phyloP scores from a whole-genome alignment of 352 stramenopile genomes.

The Halophytophthora polymorphica region DNA sequence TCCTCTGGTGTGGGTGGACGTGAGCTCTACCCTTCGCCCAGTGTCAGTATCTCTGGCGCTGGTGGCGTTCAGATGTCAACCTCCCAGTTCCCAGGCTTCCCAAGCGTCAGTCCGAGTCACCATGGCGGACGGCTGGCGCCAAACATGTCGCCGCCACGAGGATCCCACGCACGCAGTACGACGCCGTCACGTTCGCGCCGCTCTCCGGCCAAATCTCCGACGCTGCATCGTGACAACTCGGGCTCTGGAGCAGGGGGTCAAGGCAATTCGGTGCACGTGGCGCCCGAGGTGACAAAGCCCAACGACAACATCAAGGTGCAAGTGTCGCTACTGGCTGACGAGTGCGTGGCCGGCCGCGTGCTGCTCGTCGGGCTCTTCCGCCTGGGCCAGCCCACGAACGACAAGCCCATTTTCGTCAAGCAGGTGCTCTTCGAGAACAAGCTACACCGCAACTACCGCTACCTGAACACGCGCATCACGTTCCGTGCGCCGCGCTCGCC shows the following conservation, averaged over 20 bases:
- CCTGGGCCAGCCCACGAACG: constrained; percentile 64
- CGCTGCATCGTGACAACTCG: constrained; percentile 32
- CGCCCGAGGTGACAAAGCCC: constrained; percentile 59
- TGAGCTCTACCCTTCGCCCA: constrained; percentile 12
- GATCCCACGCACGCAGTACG: constrained; percentile 19
- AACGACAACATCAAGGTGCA: constrained; percentile 82
- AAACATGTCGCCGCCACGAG: constrained; percentile 16
- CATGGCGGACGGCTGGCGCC: constrained; percentile 7
- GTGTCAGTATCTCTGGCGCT: constrained; percentile 9
- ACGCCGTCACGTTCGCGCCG: constrained; percentile 32
- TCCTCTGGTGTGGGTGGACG: constrained; percentile 12
- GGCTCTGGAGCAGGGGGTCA: constrained; percentile 23
- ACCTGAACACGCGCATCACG: constrained; percentile 75
- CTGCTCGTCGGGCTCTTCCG: constrained; percentile 80
- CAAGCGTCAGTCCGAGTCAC: constrained; percentile 12
- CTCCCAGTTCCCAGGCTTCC: constrained; percentile 11
- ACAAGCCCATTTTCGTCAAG: constrained; percentile 85
- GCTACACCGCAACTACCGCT: constrained; percentile 55
- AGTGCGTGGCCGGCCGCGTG: constrained; percentile 54
- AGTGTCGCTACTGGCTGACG: constrained; percentile 53
- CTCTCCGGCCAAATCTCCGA: constrained; percentile 36
- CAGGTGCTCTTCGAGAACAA: constrained; percentile 82
- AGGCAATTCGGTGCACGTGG: constrained; percentile 36
- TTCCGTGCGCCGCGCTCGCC: constrained; percentile 75
- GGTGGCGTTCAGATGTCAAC: too few species aligned